Conservation (phyloP, 768 basidiomycete genomes). For the Amanita rimosa region DNA sequence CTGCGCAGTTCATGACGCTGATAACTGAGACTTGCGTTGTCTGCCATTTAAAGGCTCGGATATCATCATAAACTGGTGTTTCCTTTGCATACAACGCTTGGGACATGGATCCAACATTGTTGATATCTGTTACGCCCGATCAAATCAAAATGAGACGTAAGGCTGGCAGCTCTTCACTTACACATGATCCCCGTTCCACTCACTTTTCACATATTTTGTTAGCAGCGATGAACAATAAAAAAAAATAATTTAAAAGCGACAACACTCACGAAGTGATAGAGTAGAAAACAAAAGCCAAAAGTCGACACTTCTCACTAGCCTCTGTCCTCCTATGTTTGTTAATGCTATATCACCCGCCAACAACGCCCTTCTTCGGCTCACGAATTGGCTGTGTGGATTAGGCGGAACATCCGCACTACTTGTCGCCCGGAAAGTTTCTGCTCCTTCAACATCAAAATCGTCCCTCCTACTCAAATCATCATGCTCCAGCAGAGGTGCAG, state of each 20-base stretch:
- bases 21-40: slow-evolving; percentile 76
- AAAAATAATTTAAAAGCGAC: too few species aligned
- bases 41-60: slow-evolving; percentile 64
- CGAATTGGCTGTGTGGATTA: not conserved
- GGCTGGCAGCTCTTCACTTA: slow-evolving; percentile 20
- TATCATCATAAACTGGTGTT: slow-evolving; percentile 52
- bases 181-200: slow-evolving; percentile 80
- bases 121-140: slow-evolving; percentile 45
- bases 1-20: slow-evolving; percentile 71
- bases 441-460: not conserved
- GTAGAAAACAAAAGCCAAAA: slow-evolving; percentile 57
- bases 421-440: not conserved
- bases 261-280: slow-evolving; percentile 41
- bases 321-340: slow-evolving; percentile 43
- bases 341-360: slow-evolving; percentile 14
- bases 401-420: not conserved
- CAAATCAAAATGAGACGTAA: not conserved
- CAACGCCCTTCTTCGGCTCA: slow-evolving; percentile 4
- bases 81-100: slow-evolving; percentile 40
- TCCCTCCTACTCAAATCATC: not conserved
- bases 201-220: slow-evolving; percentile 25
- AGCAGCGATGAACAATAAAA: slow-evolving; percentile 4
- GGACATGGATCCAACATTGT: slow-evolving; percentile 76
- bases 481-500: slow-evolving; percentile 3
- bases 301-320: slow-evolving; percentile 38